Evolutionary conservation across 2,329 filamentous ascomycete species (phyloP).

Genomic region (Aspergillus glaucus): DNA sequence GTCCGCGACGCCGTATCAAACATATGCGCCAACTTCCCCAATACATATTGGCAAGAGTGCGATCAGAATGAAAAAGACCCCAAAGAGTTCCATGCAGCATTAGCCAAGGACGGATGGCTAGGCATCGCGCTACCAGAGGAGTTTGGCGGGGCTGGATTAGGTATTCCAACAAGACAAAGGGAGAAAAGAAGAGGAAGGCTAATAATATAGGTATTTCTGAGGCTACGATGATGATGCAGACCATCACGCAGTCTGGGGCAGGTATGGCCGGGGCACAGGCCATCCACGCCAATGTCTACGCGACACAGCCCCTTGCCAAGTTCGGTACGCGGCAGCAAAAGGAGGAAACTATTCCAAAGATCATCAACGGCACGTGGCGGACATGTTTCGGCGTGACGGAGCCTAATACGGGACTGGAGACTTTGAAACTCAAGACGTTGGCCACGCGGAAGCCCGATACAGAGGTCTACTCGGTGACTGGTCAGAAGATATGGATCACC

Average conservation of each 20-base stretch:
- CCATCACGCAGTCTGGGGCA: conserved; percentile 66
- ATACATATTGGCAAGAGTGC: conserved; percentile 67
- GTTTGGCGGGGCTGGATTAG: conserved; percentile 67
- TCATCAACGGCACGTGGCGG: conserved; percentile 65
- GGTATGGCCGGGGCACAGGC: conserved; percentile 64
- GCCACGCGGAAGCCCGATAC: conserved; percentile 49
- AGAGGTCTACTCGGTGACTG: conserved; percentile 59
- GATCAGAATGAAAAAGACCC: conserved; percentile 68
- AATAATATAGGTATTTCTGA: conserved; percentile 55
- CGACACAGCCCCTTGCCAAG: conserved; percentile 64
- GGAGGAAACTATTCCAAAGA: conserved; percentile 58
- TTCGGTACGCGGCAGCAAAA: conserved; percentile 64
- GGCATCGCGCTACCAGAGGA: conserved; percentile 72
- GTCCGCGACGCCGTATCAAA: conserved; percentile 65
- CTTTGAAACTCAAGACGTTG: conserved; percentile 60
- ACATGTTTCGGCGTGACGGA: conserved; percentile 83
- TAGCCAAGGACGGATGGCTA: conserved; percentile 72
- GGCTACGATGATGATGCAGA: conserved; percentile 82
- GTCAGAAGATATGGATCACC: conserved; percentile 87
- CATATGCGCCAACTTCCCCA: conserved; percentile 64
- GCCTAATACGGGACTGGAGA: conserved; percentile 73
- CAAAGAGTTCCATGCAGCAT: conserved; percentile 65
- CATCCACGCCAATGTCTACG: conserved; percentile 51
- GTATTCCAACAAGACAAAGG: conserved; percentile 8
- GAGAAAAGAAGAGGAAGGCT: too few species aligned